phyloP scores from a whole-genome alignment of 1,139 yeast genomes.

The Geotrichum aggregatum region DNA sequence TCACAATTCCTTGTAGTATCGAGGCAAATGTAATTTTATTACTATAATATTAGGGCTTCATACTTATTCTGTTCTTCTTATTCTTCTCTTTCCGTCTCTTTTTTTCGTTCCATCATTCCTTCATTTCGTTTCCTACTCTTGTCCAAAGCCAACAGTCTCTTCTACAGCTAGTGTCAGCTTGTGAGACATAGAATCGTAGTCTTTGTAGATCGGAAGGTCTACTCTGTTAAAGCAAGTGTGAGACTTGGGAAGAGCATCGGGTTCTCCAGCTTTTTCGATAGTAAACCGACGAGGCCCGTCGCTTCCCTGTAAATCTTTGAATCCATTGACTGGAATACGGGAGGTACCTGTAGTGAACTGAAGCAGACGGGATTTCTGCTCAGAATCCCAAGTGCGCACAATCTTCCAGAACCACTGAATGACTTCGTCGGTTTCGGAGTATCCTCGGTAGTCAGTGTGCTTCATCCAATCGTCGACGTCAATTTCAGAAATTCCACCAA shows the following conservation, averaged over 20 bases:
- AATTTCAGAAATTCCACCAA: slow-evolving; percentile 97
- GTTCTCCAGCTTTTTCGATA: slow-evolving; percentile 94
- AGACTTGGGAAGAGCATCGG: slow-evolving; percentile 89
- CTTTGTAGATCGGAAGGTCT: slow-evolving; percentile 79
- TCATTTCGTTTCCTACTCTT: slow-evolving; percentile 52
- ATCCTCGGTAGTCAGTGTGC: slow-evolving; percentile 97
- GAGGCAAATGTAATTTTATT: too few relatives aligned
- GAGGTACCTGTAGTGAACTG: slow-evolving; percentile 99
- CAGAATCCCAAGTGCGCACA: slow-evolving; percentile 90
- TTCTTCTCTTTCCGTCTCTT: too few relatives aligned
- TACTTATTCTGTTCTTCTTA: too few relatives aligned
- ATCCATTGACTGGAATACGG: slow-evolving; percentile 97
- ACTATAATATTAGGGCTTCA: neutral
- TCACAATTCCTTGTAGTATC: too few relatives aligned
- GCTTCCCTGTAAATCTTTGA: slow-evolving; percentile 95
- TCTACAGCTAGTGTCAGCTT: slow-evolving; percentile 85
- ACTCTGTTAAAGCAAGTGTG: slow-evolving; percentile 95
- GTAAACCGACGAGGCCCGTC: slow-evolving; percentile 99
- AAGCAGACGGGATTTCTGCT: slow-evolving; percentile 88
- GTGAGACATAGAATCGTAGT: slow-evolving; percentile 70
- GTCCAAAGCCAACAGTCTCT: slow-evolving; percentile 94
- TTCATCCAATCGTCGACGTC: slow-evolving; percentile 98
- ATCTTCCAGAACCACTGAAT: slow-evolving; percentile 98
- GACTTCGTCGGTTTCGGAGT: slow-evolving; percentile 92
- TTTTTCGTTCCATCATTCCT: too few relatives aligned